A percentile compares a stretch with the other conserved stretches of the same genome.
These are phyloP conservation scores for Calonectria pteridis DNA, from an alignment of 2,329 filamentous ascomycete genomes.

Conservation along the genomic window DNA sequence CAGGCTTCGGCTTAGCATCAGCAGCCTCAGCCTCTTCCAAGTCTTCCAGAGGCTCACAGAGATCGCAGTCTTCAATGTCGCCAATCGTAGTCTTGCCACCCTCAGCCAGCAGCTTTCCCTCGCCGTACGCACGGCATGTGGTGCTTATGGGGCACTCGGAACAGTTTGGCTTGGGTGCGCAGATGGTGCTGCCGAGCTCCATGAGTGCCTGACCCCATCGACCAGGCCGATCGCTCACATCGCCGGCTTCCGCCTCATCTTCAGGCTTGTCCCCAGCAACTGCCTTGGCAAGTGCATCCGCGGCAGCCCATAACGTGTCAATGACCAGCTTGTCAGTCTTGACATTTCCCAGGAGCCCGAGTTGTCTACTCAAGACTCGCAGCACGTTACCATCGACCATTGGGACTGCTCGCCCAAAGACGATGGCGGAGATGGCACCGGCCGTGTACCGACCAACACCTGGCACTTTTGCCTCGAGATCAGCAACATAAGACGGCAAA, in stretches of 20 bases:
- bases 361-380: constrained; percentile 70
- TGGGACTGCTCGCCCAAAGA: constrained; percentile 69
- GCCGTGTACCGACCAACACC: constrained; percentile 74
- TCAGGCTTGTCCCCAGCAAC: constrained; percentile 56
- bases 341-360: constrained; percentile 68
- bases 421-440: constrained; percentile 72
- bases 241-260: constrained; percentile 31
- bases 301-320: constrained; percentile 70
- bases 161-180: constrained; percentile 71
- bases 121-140: constrained; percentile 65
- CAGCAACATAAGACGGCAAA: constrained; percentile 60
- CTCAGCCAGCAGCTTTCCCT: constrained; percentile 54
- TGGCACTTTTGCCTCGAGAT: constrained; percentile 64
- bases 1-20: constrained; percentile 16
- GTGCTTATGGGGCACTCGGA: constrained; percentile 61
- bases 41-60: constrained; percentile 63
- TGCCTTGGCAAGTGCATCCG: constrained; percentile 65
- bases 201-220: constrained; percentile 75
- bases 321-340: constrained; percentile 67
- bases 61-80: constrained; percentile 66
- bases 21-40: constrained; percentile 32
- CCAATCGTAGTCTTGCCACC: constrained; percentile 33
- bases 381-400: constrained; percentile 76
- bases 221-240: constrained; percentile 64
- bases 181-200: constrained; percentile 74